These are phyloP conservation scores for Cladorrhinum sp. DNA, from an alignment of 2,329 filamentous ascomycete species.

Conservation along the genomic window DNA sequence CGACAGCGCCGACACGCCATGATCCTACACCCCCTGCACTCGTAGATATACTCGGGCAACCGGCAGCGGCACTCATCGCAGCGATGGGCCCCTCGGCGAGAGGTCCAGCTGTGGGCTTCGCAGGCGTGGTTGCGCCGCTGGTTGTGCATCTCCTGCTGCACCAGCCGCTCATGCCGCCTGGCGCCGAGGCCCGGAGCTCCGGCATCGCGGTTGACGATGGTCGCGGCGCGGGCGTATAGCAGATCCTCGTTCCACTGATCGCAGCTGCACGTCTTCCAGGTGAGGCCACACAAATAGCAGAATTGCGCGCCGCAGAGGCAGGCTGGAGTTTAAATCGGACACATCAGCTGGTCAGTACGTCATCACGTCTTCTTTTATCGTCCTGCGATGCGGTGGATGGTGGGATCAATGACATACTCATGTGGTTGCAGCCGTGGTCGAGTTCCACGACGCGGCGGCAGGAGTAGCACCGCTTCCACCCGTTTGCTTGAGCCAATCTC, in stretches of 20 bases:
- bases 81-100: constrained; percentile 30
- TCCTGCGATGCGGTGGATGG: not conserved
- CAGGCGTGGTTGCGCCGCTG: constrained; percentile 40
- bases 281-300: constrained; percentile 46
- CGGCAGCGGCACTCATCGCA: constrained; percentile 45
- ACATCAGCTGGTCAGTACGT: not conserved
- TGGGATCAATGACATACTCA: constrained; percentile 44
- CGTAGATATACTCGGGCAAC: constrained; percentile 43
- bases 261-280: constrained; percentile 42
- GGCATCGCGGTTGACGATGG: constrained; percentile 31
- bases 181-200: no score
- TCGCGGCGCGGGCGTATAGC: constrained; percentile 34
- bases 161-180: not conserved
- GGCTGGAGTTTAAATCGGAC: constrained; percentile 30
- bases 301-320: constrained; percentile 48
- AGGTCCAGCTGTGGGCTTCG: constrained; percentile 37
- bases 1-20: constrained; percentile 46
- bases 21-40: constrained; percentile 45
- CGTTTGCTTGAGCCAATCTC: constrained; percentile 37
- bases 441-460: constrained; percentile 51
- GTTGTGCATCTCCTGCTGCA: not conserved
- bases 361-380: not conserved
- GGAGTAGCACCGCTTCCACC: constrained; percentile 50
- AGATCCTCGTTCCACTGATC: constrained; percentile 38
- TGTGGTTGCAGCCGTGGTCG: constrained; percentile 52